Evolutionary conservation across 2,329 filamentous ascomycete genomes (phyloP).

Genomic region (Leptoxyphium fumago): DNA sequence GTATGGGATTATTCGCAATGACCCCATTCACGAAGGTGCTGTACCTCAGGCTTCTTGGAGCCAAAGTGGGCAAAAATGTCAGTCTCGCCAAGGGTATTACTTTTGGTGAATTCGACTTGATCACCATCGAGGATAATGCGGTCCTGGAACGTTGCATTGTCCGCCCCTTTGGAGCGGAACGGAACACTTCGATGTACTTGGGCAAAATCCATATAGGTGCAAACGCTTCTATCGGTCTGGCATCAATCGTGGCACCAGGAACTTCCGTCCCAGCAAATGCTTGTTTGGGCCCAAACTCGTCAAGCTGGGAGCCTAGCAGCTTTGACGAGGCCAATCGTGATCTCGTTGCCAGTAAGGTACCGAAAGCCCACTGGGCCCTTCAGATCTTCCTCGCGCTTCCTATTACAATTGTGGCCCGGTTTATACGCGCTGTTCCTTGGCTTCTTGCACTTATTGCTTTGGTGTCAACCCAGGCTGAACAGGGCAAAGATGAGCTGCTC

Average conservation of each 20-base stretch:
- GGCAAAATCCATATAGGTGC: conserved; percentile 36
- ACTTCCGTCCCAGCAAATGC: conserved; percentile 33
- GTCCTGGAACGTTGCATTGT: conserved; percentile 34
- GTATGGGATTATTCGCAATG: conserved; percentile 31
- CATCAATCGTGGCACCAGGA: conserved; percentile 38
- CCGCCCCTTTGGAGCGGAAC: conserved; percentile 40
- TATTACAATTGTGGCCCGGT: conserved; percentile 25
- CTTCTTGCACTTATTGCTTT: conserved; percentile 29
- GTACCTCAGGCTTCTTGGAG: conserved; percentile 40
- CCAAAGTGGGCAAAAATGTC: conserved; percentile 38
- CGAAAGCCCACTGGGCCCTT: conserved; percentile 33
- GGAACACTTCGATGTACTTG: conserved; percentile 45
- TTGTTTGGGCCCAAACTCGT: conserved; percentile 43
- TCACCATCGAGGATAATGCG: conserved; percentile 39
- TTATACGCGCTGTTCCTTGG: conserved; percentile 32
- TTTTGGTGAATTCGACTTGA: conserved; percentile 42
- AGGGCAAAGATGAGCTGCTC: conserved; percentile 23
- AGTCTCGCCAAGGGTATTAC: conserved; percentile 28
- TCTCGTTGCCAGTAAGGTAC: conserved; percentile 23
- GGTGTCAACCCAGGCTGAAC: conserved; percentile 24
- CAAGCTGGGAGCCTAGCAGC: conserved; percentile 40
- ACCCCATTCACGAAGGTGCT: conserved; percentile 26
- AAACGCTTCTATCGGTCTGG: conserved; percentile 33
- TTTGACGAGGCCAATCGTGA: conserved; percentile 33
- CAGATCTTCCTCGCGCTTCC: conserved; percentile 30